Base-by-base conservation (phyloP, 257 asterid genomes). In the Nicotiana noctiflora region DNA sequence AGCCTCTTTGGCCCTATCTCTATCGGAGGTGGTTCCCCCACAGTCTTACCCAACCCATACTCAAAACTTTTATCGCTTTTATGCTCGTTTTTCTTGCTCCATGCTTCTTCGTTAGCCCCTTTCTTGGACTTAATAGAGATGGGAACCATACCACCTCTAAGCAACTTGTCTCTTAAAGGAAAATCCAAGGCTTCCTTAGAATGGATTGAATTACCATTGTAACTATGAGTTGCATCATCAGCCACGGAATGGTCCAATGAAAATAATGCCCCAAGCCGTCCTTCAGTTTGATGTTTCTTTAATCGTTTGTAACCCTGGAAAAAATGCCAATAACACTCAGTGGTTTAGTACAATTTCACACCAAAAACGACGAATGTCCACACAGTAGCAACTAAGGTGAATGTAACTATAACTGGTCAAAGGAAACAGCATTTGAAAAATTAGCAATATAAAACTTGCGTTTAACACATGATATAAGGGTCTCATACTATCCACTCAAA, bases 1-100 rank as follows among this genome's bases (percentile, higher is more conserved):
- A 72, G 80, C n/a, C 75, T 29, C 83, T 59, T 81, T 72, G 79
- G 83, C 21, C 80, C 80, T 19, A 74, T 81, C 74, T 70, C 80
- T 81, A 57, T 8, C 32, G 83, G 83, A 64, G 79, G 68, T 72
- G 80, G 74, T 44, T 81, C 80, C 72, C 72, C 64, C 19, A 68
- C 56, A 32, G 60, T 81, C 25, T 34, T 68, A 27, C 80, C 60
- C 59, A 74, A 72, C 80, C 31, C 74, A 51, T 55, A 40, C 60
- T 61, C 57, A 6, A 12, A 66, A 8, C 8, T 72, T 14, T 70
- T 51, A 57, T 68, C 75, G 70, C 67, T 81, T 34, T 13, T 57
- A 70, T 70, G 29, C 32, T 40, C 64, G 13, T 29, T 81, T 37
- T 72, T 19, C 52, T 72, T 81, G 21, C 55, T 53, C 44, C 44